phyloP scores from a whole-genome alignment of 2,329 filamentous ascomycete species.

The Colletotrichum sp. region DNA sequence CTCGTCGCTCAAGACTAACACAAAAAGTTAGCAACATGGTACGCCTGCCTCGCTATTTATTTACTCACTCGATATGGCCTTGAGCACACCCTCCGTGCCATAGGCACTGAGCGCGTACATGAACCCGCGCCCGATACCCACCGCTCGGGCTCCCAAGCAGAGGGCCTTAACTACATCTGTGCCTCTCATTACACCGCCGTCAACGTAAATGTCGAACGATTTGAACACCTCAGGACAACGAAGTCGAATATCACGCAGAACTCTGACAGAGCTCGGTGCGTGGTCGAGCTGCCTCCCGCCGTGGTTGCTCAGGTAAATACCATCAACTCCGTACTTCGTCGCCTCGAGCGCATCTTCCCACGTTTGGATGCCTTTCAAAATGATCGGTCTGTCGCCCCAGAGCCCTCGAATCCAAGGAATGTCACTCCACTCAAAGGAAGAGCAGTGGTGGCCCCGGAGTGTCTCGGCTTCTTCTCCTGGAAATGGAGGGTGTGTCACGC shows the following conservation, averaged over 20 bases:
- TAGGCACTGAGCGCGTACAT: background rate
- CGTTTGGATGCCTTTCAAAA: background rate
- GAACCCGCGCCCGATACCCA: background rate
- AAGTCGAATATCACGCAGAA: background rate
- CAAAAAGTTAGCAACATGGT: background rate
- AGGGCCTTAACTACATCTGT: background rate
- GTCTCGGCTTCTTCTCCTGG: background rate
- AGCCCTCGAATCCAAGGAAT: background rate
- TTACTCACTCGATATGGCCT: background rate
- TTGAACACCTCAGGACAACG: background rate
- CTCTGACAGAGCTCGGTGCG: background rate
- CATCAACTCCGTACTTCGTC: background rate
- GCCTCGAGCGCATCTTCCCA: background rate
- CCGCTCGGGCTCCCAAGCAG: background rate
- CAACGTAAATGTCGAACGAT: fast-evolving
- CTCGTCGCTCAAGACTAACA: background rate
- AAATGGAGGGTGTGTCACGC: background rate
- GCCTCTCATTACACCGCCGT: background rate
- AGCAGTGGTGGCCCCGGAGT: background rate
- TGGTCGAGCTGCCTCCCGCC: background rate
- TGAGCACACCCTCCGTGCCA: background rate
- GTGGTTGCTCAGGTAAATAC: background rate
- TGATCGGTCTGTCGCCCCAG: background rate
- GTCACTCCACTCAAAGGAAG: background rate
- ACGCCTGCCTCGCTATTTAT: fast-evolving